phyloP scores from a whole-genome alignment of 2,329 filamentous ascomycete genomes.

The Trichoderma semiorbis region DNA sequence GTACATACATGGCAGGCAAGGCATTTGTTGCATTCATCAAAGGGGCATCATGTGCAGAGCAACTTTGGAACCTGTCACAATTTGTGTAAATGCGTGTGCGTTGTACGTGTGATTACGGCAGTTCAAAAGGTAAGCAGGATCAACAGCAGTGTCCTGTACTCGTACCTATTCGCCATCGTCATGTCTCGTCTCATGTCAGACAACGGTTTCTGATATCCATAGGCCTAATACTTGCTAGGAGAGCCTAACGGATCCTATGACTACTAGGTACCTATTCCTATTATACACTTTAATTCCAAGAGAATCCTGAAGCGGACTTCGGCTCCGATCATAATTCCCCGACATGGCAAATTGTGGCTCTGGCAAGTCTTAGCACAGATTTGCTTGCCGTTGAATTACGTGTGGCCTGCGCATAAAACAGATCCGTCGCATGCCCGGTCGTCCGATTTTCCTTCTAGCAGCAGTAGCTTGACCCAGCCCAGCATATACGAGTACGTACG shows the following conservation, averaged over 20 bases:
- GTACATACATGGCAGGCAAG: too few relatives aligned
- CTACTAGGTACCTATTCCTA: not conserved
- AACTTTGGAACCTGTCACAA: not conserved
- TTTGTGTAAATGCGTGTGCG: not conserved
- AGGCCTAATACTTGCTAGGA: not conserved
- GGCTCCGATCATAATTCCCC: slow-evolving; percentile 14
- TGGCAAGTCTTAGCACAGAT: not conserved
- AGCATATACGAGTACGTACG: not conserved
- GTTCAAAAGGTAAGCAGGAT: not conserved
- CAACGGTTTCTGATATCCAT: not conserved
- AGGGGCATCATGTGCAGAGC: not conserved
- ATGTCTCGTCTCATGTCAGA: not conserved
- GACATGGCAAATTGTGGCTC: not conserved
- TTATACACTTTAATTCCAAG: not conserved
- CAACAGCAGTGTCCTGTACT: not conserved
- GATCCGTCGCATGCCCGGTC: slow-evolving; percentile 10
- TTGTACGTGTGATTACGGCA: not conserved
- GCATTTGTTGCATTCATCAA: not conserved
- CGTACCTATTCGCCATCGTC: not conserved
- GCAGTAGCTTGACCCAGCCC: not conserved
- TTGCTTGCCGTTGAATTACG: not conserved
- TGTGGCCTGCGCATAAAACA: slow-evolving; percentile 1
- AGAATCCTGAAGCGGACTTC: not conserved
- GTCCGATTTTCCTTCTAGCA: not conserved
- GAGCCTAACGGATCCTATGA: not conserved